phyloP scores from a whole-genome alignment of 306 rosid species.

The Vigna mungo region DNA sequence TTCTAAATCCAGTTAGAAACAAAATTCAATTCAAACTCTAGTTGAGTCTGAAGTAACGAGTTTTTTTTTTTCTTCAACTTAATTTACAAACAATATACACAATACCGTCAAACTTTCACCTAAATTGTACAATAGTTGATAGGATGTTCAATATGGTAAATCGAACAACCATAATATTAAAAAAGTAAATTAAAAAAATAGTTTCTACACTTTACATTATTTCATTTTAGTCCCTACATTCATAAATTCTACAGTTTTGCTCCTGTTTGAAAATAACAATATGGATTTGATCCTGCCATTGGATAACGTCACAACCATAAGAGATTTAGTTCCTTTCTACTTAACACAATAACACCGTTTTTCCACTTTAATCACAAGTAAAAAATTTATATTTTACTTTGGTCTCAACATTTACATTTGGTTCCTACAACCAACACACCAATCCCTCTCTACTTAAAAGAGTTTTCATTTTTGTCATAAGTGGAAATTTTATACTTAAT shows the following conservation, averaged over 20 bases:
- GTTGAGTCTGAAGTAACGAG: no score
- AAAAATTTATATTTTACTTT: neutral
- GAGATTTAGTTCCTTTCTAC: neutral
- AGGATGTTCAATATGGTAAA: slow-evolving; percentile 19
- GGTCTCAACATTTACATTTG: neutral
- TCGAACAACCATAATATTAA: slow-evolving; percentile 13
- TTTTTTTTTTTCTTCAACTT: no score
- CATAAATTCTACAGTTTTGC: neutral
- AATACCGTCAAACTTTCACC: slow-evolving; percentile 1
- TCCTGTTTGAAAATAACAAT: neutral
- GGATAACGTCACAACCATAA: neutral
- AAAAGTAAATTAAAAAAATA: neutral
- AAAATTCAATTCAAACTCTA: no score
- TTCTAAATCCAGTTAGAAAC: no score
- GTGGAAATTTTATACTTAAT: neutral
- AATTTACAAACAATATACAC: no score
- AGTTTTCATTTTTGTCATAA: neutral
- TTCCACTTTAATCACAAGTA: neutral
- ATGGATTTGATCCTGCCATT: neutral
- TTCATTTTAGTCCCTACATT: neutral
- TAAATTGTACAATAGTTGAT: neutral
- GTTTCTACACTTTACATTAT: neutral
- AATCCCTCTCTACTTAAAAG: neutral
- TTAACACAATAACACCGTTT: neutral
- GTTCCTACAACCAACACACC: neutral